Evolutionary conservation across 345 rosid genomes (phyloP), one percentile per base, ranked within the genome.

Genomic region (Ailanthus altissimus): DNA sequence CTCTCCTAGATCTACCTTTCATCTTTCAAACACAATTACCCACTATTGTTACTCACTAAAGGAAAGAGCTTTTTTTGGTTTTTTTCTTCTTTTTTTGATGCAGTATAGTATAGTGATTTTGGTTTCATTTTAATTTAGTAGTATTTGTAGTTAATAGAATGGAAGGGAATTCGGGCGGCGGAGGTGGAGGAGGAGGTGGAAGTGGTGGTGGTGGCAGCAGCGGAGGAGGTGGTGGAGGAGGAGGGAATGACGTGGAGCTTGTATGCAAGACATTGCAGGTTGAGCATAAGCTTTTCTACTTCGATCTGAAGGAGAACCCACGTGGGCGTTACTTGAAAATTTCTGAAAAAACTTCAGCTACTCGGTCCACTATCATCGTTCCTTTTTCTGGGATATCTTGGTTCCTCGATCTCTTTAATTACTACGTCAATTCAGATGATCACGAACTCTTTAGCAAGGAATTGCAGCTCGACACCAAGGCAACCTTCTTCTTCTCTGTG

Each of bases 331-430:
- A 96, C 84, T 85, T 96, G 38, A 96, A 96, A 86, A 92, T 96
- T 76, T 96, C 98, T 9, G 98, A 96, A 92, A 96, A 96, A 82
- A 96, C 99, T 20, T 92, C 98, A n/a, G 94, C 99, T 56, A 96
- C 98, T 36, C 85, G 99, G 88, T 93, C 99, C 84, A 96, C 99
- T 75, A 93, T 96, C 89, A 96, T 96, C 59, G 97, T 96, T 50
- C 99, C 99, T 67, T 96, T 84, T 80, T 89, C 98, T 0, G 99
- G 99, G 75, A 91, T 96, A 81, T 91, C 99, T 38, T 96, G 99
- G 99, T 96, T 96, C 88, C 86, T 96, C 69, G 94, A 96, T 81
- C 99, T 93, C 83, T 96, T 96, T 88, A 93, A 93, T 84, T 93
- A 96, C 88, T 96, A 93, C 72, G 97, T 93, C 77, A 84, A 81